A percentile compares a stretch with the other conserved stretches of the same genome.
phyloP scores from a whole-genome alignment of 2,329 filamentous ascomycete species.

The Aurifilum marmelostoma region DNA sequence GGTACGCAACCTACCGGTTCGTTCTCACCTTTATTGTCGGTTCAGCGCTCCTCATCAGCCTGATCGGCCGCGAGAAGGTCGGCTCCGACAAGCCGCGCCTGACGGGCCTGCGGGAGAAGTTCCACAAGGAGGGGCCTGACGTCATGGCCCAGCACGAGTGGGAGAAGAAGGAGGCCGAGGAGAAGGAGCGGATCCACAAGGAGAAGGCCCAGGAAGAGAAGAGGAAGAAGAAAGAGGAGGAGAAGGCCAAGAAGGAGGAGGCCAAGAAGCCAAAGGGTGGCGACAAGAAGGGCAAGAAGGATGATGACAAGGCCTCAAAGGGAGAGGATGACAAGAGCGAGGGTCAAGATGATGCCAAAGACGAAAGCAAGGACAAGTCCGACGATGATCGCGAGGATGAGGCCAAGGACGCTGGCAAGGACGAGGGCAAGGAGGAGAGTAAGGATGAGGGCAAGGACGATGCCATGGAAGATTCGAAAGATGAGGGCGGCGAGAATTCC shows the following conservation, averaged over 20 bases:
- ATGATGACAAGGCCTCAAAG: constrained; percentile 19
- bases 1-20: constrained; percentile 91
- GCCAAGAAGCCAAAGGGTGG: constrained; percentile 23
- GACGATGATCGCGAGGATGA: constrained; percentile 25
- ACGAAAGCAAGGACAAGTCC: constrained; percentile 26
- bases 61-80: constrained; percentile 83
- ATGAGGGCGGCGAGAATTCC: not conserved
- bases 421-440: constrained; percentile 23
- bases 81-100: constrained; percentile 44
- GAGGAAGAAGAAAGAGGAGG: constrained; percentile 41
- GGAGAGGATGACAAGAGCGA: constrained; percentile 24
- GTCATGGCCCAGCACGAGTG: constrained; percentile 47
- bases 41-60: constrained; percentile 74
- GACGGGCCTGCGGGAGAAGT: constrained; percentile 42
- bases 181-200: constrained; percentile 43
- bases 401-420: constrained; percentile 24
- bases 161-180: constrained; percentile 48
- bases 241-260: constrained; percentile 36
- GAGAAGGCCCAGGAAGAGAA: constrained; percentile 46
- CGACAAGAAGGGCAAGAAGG: constrained; percentile 34
- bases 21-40: constrained; percentile 90
- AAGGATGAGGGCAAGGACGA: constrained; percentile 23
- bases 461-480: constrained; percentile 11
- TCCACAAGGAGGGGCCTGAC: constrained; percentile 40
- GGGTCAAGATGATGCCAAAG: constrained; percentile 23